Percentiles rank a stretch among this genome's conserved stretches.
phyloP scores from a whole-genome alignment of 768 basidiomycete genomes.

The Lactarius psammicola region DNA sequence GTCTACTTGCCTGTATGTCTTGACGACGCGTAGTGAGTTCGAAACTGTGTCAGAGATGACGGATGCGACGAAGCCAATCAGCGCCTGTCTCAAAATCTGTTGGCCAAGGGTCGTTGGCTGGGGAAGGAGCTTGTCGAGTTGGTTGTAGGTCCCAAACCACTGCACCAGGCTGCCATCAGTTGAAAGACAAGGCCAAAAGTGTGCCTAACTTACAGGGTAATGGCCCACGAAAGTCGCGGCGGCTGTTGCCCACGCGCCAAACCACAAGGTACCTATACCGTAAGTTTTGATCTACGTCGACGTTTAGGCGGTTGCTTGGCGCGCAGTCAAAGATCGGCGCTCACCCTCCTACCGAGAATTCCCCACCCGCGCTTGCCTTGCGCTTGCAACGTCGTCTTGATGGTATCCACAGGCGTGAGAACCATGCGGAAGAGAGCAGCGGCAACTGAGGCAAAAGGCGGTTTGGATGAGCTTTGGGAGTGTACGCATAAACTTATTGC shows the following conservation, averaged over 20 bases:
- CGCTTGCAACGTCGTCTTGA: constrained; percentile 95
- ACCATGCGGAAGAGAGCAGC: constrained; percentile 87
- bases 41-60: constrained; percentile 82
- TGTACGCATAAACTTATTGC: constrained; percentile 65
- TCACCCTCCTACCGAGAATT: constrained; percentile 65
- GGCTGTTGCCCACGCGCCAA: constrained; percentile 88
- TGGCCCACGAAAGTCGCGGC: constrained; percentile 93
- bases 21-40: constrained; percentile 89
- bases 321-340: constrained; percentile 24
- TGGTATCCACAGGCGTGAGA: constrained; percentile 89
- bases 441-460: constrained; percentile 68
- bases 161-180: constrained; percentile 33
- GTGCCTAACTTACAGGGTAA: constrained; percentile 59
- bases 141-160: constrained; percentile 90
- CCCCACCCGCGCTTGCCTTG: constrained; percentile 69
- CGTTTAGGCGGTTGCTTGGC: not conserved
- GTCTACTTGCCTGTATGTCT: constrained; percentile 94
- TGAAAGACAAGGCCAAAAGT: too few relatives aligned
- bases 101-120: constrained; percentile 48
- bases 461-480: constrained; percentile 72
- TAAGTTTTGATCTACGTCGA: constrained; percentile 59
- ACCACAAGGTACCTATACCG: constrained; percentile 81
- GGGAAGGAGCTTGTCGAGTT: constrained; percentile 63
- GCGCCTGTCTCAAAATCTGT: constrained; percentile 73
- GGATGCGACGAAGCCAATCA: constrained; percentile 89